Evolutionary conservation across 2,329 filamentous ascomycete genomes (phyloP).

Genomic region (Epichloe uncinata): DNA sequence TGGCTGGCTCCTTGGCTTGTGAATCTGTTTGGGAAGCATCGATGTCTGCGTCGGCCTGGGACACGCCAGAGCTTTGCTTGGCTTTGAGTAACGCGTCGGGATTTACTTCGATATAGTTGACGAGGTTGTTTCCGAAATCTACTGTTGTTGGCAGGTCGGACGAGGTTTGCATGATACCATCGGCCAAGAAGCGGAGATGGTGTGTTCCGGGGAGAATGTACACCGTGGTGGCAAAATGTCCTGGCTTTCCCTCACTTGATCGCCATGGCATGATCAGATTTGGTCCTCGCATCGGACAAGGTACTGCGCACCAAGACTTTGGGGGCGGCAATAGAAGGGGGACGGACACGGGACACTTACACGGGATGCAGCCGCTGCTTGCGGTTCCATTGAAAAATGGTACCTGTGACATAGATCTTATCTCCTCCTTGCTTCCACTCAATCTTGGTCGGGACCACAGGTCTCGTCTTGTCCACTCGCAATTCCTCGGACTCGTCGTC

Average conservation of each 20-base stretch:
- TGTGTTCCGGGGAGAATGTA: constrained; percentile 81
- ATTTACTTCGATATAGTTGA: constrained; percentile 94
- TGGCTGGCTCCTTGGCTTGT: constrained; percentile 28
- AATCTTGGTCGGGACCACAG: constrained; percentile 70
- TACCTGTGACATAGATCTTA: constrained; percentile 92
- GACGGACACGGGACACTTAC: constrained; percentile 49
- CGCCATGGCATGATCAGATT: background rate
- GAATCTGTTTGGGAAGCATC: constrained; percentile 4
- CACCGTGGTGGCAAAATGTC: constrained; percentile 62
- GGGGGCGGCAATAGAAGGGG: background rate
- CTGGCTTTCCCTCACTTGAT: constrained; percentile 38
- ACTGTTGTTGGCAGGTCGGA: constrained; percentile 84
- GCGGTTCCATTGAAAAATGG: constrained; percentile 93
- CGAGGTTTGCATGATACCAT: constrained; percentile 84
- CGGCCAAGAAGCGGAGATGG: constrained; percentile 91
- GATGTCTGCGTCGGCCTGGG: constrained; percentile 6
- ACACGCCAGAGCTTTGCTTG: constrained; percentile 11
- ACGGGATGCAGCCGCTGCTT: constrained; percentile 79
- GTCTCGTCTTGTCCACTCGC: constrained; percentile 58
- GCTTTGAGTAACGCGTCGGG: constrained; percentile 44
- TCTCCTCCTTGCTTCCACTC: constrained; percentile 77
- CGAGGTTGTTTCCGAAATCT: constrained; percentile 93
- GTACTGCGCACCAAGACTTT: background rate
- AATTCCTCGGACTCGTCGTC: constrained; percentile 70
- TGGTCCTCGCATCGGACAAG: background rate